phyloP scores from a whole-genome alignment of 805 yeast species.

The Candida easanensis region DNA sequence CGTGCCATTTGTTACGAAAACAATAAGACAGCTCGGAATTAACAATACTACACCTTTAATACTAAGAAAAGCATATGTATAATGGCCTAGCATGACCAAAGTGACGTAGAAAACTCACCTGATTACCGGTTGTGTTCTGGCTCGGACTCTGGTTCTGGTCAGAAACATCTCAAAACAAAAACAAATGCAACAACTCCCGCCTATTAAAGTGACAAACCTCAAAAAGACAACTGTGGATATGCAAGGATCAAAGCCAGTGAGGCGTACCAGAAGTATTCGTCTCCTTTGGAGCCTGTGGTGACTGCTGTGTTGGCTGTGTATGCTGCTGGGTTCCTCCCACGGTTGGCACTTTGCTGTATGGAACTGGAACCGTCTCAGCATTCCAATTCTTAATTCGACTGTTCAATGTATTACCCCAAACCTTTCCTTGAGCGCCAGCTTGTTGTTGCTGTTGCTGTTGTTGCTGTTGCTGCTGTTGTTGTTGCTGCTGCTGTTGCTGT shows the following conservation, averaged over 20 bases:
- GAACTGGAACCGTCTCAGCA: conserved; percentile 11
- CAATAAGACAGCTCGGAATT: too few relatives aligned
- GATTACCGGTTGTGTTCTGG: too few relatives aligned
- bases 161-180: neutral
- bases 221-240: neutral
- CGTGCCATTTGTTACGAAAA: too few relatives aligned
- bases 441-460: conserved; percentile 6
- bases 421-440: conserved; percentile 1
- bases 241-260: conserved; percentile 15
- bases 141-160: too few relatives aligned
- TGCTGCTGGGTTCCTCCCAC: conserved; percentile 16
- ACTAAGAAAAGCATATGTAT: neutral
- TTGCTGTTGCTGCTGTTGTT: conserved; percentile 12
- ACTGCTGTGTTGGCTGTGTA: conserved; percentile 22
- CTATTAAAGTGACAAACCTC: neutral
- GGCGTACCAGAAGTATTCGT: conserved; percentile 6
- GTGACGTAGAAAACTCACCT: too few relatives aligned
- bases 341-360: neutral
- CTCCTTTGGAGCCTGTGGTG: conserved; percentile 6
- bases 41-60: too few relatives aligned
- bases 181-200: conserved; percentile 3
- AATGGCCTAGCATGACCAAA: neutral
- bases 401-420: neutral
- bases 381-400: conserved; percentile 1
- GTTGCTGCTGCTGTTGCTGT: conserved; percentile 1